Evolutionary conservation across 768 basidiomycete species (phyloP), one percentile per base, ranked within the genome.

Genomic region (Rhizopogon rudus): DNA sequence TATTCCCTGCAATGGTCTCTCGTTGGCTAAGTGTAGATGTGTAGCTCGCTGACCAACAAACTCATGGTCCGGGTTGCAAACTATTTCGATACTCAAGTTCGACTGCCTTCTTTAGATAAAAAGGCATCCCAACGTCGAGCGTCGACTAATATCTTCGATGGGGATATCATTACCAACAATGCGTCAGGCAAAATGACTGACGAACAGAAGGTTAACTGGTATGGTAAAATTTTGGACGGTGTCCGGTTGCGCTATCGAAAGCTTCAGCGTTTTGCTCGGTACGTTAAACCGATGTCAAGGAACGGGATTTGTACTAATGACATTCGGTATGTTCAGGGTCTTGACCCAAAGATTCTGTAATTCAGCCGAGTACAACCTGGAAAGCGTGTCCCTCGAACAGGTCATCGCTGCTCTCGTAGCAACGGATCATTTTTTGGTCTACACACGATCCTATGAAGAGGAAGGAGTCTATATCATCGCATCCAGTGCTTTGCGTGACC

Each of bases 381-480:
- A 92, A 56, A 77, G 83, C 53, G 73, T 87, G 39, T 77, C 86
- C 42, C 74, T 95, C 55, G 88, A 89, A 51, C 77, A 78, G n/a
- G 89, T 96, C 69, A 88, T 98, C 52, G 75, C 83, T 22, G 77
- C 80, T 10, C 78, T 99, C 7, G 84, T 90, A 20, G 82, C 86
- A 33, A 86, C 92, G 6, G 93, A 91, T 59, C 95, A 98, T 68
- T 88, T 94, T 71, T 83, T 99, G 55, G 91, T 99, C 44, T 96
- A 97, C 70, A 97, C 96, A 1, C 82, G 87, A 57, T 71, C 73
- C 7, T 88, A 88, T 67, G 93, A 96, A 69, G 85, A 88, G 62
- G 87, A 96, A n/a, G 93, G 93, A 5, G 83, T 87, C 10, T 99
- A 98, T 67, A 84, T 98, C 57, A 77, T 99, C 53, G 96, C 91